Base-by-base conservation (phyloP, 2,329 filamentous ascomycete genomes). In the Aspergillus candidus region DNA sequence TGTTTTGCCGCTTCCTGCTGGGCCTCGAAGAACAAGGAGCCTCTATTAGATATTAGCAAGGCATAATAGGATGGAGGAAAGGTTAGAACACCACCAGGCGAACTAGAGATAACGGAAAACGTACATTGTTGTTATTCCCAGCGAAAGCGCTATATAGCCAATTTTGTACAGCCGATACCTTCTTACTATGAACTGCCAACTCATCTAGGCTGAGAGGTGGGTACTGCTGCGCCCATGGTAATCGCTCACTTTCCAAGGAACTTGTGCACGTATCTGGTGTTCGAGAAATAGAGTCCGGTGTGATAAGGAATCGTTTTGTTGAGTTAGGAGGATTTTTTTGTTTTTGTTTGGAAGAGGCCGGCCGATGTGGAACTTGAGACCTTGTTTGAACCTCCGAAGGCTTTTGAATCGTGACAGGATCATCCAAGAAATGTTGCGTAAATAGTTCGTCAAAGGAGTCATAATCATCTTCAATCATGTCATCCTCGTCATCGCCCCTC, bases 121-220 rank as follows among this genome's bases (percentile, higher is more conserved):
- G 52, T 53, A 70, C 68, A 49, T 60, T 60, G 47, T 64, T 66
- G 43, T 66, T 63, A 36, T 61, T 68, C 35, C 87, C 86, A 18
- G 68, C 65, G 49, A 88, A 77, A 13, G 88, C 86, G 59, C 83
- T 79, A 35, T 86, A 80, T 30, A 98, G 71, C 90, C 93, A 97
- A 46, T 71, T 75, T 46, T 82, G 79, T 36, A 97, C 90, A 67
- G 97, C 90, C 2, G 80, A 70, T 5, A 97, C 86, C 65, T 98
- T 98, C 57, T 80, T 93, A 72, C 94, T 96, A 66, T 98, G 90
- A 13, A 98, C 91, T 0, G 86, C 91, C 36, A 98, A 72, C 68
- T 97, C 91, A 12, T 89, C 82, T 11, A 96, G 65, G 54, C 78
- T 84, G 3, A 65, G 58, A 0, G 91, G 91, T 2, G 79, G 83